Evolutionary conservation across 176 grass and related monocot genomes (phyloP), one percentile per base, ranked within the genome.

Genomic region (Phragmites australis): DNA sequence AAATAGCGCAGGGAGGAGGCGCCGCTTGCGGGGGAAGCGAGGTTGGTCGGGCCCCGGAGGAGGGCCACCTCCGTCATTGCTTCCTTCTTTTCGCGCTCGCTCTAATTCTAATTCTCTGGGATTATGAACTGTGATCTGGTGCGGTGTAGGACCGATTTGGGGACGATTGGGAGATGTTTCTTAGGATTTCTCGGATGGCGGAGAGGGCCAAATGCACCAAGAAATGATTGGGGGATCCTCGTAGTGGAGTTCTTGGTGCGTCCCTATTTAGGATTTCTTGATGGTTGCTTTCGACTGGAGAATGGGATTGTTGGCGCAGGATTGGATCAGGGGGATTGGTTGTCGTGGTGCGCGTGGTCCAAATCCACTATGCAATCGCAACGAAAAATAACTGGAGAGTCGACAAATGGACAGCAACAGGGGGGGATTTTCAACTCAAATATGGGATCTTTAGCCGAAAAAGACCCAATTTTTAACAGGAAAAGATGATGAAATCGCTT

Each of bases 21-120:
- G 76, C 69, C 61, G 70, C 87, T 84, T 89, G 82, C 47, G 70
- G 81, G 21, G 21, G 87, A 89, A 84, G 87, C 70, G 53, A 89
- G 87, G 82, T 70, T 62, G 69, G 81, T 54, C 87, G 87, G 87
- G 87, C 70, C 81, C 52, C 82, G 53, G 70, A 75, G 72, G 52
- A 84, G 82, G 69, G 77, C 87, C 87, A 89, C 87, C 87, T 89
- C 87, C 87, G 87, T 89, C 87, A 89, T 89, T 89, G 70, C 82
- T 75, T 65, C 47, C 86, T 42, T 58, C 30, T 67, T 77, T 79
- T 29, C 31, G 39, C 22, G 50, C 68, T 70, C 4, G 76, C 83
- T 87, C 81, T 84, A 94, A 87, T 88, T 23, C 25, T n/a, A 32
- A 60, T 46, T 60, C 65, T 45, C 66, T 67, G 81, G 63, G 17